Evolutionary conservation across 768 basidiomycete genomes (phyloP), one percentile per base, ranked within the genome.

Genomic region (Suillus paluster): DNA sequence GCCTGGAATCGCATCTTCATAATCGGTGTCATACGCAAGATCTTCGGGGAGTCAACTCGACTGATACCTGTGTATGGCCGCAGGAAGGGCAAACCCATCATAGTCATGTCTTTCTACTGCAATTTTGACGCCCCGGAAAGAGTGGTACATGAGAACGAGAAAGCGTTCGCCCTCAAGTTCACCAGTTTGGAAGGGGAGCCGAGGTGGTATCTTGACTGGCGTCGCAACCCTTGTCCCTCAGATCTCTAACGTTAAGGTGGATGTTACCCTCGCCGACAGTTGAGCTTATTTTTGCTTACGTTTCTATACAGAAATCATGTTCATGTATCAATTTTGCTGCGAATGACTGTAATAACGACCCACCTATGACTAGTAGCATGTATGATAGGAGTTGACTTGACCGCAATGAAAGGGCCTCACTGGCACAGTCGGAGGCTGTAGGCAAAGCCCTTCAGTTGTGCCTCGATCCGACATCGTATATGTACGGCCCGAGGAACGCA

Each of bases 41-140:
- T 50, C 27, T 50, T 50, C 10, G 49, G 49, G 49, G 49, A 50
- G 49, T 50, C 49, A 17, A 50, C 49, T 30, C 49, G 49, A 11
- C 27, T 50, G 27, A 30, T 5, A 19, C 49, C 49, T 5, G 49
- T 50, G 27, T 50, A 50, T 50, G 27, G 49, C 27, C 49, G 49
- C 2, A 50, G 17, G 27, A 17, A 30, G 5, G 49, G 49, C 10
- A 50, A 19, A 30, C 49, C 49, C 9, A 50, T 50, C 1, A 30
- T 50, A 11, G 49, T 50, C 17, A 50, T 50, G 49, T 50, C 49
- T 19, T 50, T 50, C 49, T 50, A 50, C 49, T 50, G 49, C 49
- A 50, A 50, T 10, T 50, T 50, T 50, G 49, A 50, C 27, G 46
- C 25, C 17, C 27, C 49, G 1, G 49, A 17, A 17, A 50, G 49